A percentile compares a stretch with the other conserved stretches of the same genome.
These are phyloP conservation scores for Fusarium sp. DNA, from an alignment of 2,329 filamentous ascomycete species.

Conservation along the genomic window DNA sequence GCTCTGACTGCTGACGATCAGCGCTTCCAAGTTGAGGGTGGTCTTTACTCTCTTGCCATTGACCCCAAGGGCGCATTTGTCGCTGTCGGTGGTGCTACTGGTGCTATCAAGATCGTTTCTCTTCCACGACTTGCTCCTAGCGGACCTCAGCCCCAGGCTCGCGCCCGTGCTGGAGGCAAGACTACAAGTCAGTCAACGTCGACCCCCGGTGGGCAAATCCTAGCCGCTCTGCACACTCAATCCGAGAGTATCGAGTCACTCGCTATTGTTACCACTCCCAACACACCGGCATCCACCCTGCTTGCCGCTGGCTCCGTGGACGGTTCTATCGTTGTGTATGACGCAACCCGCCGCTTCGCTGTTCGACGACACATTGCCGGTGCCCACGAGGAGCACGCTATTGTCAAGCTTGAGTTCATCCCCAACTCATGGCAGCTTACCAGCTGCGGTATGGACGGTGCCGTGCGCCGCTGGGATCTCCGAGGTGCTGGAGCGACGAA, in stretches of 20 bases:
- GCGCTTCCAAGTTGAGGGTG: conserved; percentile 91
- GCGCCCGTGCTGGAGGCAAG: conserved; percentile 51
- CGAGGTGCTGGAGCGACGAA: conserved; percentile 59
- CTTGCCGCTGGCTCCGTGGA: conserved; percentile 77
- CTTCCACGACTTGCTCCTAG: conserved; percentile 73
- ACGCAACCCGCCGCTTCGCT: conserved; percentile 86
- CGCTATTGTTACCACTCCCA: conserved; percentile 64
- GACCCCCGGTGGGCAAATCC: conserved; percentile 69
- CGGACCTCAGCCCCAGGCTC: conserved; percentile 43
- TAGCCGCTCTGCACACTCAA: conserved; percentile 87
- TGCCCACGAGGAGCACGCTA: conserved; percentile 88
- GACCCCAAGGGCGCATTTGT: conserved; percentile 84
- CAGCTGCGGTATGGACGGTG: conserved; percentile 91
- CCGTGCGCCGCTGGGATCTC: conserved; percentile 88
- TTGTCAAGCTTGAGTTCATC: conserved; percentile 94
- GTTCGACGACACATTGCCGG: conserved; percentile 84
- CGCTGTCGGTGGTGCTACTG: conserved; percentile 88
- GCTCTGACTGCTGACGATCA: conserved; percentile 85
- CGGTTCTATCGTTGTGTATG: conserved; percentile 86
- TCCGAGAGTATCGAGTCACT: conserved; percentile 81
- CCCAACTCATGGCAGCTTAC: conserved; percentile 78
- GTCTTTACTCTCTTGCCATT: conserved; percentile 88
- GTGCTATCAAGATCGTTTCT: conserved; percentile 86
- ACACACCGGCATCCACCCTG: conserved; percentile 64
- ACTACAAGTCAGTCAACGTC: conserved; percentile 52